phyloP scores from a whole-genome alignment of 192 early-diverging fungal genomes.

The Diversispora epigaea region DNA sequence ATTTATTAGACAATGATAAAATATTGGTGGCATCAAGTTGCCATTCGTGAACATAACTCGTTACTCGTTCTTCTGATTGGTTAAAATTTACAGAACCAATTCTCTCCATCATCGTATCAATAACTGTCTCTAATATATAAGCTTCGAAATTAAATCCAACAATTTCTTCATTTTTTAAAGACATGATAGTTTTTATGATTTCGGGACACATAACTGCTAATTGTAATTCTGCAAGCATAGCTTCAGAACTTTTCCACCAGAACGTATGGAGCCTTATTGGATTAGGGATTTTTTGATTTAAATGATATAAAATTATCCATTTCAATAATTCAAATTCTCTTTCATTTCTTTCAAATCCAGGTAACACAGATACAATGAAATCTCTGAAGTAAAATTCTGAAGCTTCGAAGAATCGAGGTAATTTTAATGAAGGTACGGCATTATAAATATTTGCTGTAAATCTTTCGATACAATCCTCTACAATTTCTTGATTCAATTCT shows the following conservation, averaged over 20 bases:
- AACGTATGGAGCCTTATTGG: neutral
- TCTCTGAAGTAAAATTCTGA: neutral
- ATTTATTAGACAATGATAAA: neutral
- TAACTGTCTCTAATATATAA: neutral
- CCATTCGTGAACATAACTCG: neutral
- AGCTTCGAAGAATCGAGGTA: neutral
- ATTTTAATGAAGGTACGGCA: neutral
- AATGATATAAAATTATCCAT: neutral
- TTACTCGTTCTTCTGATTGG: neutral
- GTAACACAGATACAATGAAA: neutral
- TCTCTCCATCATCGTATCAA: neutral
- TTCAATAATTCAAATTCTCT: neutral
- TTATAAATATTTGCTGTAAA: neutral
- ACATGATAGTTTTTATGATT: neutral
- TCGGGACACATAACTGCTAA: neutral
- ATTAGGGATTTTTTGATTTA: neutral
- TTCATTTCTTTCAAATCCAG: neutral
- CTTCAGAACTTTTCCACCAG: neutral
- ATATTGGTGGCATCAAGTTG: neutral
- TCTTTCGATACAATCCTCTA: conserved; percentile 1
- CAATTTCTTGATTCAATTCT: neutral
- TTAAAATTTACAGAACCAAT: neutral
- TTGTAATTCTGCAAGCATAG: neutral
- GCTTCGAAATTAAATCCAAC: neutral
- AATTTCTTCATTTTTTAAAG: neutral